phyloP scores from a whole-genome alignment of 345 rosid species.

The Salix purpurea region DNA sequence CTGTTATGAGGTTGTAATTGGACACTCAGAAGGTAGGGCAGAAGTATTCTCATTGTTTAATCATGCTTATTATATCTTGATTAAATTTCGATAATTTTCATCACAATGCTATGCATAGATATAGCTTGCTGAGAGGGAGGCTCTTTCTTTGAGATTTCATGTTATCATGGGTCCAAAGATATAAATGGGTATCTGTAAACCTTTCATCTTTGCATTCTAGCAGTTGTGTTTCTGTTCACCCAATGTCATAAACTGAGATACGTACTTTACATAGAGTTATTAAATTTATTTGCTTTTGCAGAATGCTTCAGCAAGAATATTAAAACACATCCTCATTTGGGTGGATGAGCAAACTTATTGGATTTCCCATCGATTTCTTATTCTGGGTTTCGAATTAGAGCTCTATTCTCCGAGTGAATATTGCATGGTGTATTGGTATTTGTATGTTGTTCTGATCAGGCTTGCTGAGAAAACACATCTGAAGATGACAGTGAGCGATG shows the following conservation, averaged over 20 bases:
- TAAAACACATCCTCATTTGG: constrained; percentile 70
- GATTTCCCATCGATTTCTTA: constrained; percentile 85
- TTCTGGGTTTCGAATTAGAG: constrained; percentile 89
- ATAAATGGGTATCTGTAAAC: neutral
- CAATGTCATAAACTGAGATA: neutral
- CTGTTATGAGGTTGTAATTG: neutral
- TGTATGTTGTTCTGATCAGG: constrained; percentile 62
- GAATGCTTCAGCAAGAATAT: constrained; percentile 44
- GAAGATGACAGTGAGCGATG: constrained; percentile 41
- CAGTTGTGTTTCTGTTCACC: neutral
- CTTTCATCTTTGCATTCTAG: neutral
- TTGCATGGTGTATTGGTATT: constrained; percentile 97
- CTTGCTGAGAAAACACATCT: constrained; percentile 79
- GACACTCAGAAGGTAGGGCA: neutral
- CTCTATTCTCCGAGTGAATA: constrained; percentile 81
- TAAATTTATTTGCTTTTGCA: constrained; percentile 38
- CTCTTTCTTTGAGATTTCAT: neutral
- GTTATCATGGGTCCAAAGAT: neutral
- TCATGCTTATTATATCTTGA: neutral
- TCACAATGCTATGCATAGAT: neutral
- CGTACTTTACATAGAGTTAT: neutral
- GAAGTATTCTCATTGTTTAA: neutral
- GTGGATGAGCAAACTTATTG: constrained; percentile 92
- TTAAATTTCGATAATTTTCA: no score
- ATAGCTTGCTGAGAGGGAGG: neutral